Evolutionary conservation across 805 yeast species (phyloP), one percentile per base, ranked within the genome.

Genomic region (Saturnispora silvae): DNA sequence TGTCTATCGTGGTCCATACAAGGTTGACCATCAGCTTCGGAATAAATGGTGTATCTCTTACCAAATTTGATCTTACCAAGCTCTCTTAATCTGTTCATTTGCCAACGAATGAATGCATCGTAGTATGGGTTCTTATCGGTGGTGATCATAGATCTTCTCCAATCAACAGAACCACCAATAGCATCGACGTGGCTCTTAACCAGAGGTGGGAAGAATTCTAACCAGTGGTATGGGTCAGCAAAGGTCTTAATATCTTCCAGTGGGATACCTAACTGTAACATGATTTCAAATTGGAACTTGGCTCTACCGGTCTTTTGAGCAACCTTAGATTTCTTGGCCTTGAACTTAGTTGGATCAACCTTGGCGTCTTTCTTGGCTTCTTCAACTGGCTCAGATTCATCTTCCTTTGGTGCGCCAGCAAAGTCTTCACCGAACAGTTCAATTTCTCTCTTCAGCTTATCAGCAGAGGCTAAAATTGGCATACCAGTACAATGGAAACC

Each of bases 401-500:
- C 82, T 29, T 72, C 81, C 22, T 67, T 65, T 42, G 86, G 85
- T 24, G 64, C 79, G 14, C 76, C 75, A 3, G 72, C 61, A 52
- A 82, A 92, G 52, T 84, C 86, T 14, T 62, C 67, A 37, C 98
- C 98, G 56, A 92, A 92, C 59, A 73, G 59, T 64, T 92, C 96
- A 41, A 87, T 68, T 67, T 92, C 98, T 60, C 98, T 77, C 55
- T 75, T 75, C 55, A 92, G 71, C 64, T 92, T 89, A 64, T 89
- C 98, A 34, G 98, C 97, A 53, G 95, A 73, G 20, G 97, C 89
- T 57, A 76, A 70, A 59, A 92, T 92, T 38, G 98, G 97, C 96
- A 92, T 81, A 70, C 98, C 98, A 25, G 98, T 92, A 72, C 98
- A 92, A 64, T 92, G 98, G 80, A 89, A 92, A 34, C 98, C 98